A percentile compares a stretch with the other conserved stretches of the same genome.
Evolutionary conservation across 768 basidiomycete species (phyloP).

Genomic region (Leucocoprinus birnbaumii): DNA sequence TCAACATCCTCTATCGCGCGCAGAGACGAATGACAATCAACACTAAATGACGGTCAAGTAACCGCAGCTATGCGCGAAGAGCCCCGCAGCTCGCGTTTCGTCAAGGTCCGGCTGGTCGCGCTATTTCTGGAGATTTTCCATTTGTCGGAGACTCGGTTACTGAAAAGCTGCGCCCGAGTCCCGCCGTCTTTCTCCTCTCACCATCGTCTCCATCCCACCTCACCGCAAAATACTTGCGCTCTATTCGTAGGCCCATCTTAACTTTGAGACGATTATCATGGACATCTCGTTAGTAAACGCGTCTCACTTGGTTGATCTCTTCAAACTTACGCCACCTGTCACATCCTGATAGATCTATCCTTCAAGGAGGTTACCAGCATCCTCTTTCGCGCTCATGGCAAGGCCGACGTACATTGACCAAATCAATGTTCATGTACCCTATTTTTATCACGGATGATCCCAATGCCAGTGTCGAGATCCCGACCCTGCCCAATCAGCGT

Average conservation of each 20-base stretch:
- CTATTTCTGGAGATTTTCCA: background rate
- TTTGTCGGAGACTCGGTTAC: background rate
- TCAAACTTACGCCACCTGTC: constrained; percentile 1
- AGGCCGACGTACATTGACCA: constrained; percentile 71
- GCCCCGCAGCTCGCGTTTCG: background rate
- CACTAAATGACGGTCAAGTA: too few relatives aligned
- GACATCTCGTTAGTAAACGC: constrained; percentile 20
- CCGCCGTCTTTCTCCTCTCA: constrained; percentile 2
- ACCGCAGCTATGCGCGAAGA: background rate
- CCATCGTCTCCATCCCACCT: background rate
- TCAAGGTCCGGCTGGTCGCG: background rate
- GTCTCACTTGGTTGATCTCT: background rate
- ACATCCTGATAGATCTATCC: constrained; percentile 49
- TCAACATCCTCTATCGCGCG: too few relatives aligned
- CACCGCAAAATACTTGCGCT: background rate
- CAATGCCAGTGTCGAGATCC: constrained; percentile 75
- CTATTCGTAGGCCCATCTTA: too few relatives aligned
- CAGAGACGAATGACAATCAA: too few relatives aligned
- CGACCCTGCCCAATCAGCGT: constrained; percentile 79
- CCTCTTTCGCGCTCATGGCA: constrained; percentile 90
- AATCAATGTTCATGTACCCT: constrained; percentile 98
- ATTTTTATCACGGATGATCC: constrained; percentile 98
- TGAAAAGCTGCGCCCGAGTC: background rate
- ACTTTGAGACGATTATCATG: constrained; percentile 1
- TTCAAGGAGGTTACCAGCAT: constrained; percentile 94